Evolutionary conservation across 2,329 filamentous ascomycete species (phyloP).

Genomic region (Colletotrichum sp.): DNA sequence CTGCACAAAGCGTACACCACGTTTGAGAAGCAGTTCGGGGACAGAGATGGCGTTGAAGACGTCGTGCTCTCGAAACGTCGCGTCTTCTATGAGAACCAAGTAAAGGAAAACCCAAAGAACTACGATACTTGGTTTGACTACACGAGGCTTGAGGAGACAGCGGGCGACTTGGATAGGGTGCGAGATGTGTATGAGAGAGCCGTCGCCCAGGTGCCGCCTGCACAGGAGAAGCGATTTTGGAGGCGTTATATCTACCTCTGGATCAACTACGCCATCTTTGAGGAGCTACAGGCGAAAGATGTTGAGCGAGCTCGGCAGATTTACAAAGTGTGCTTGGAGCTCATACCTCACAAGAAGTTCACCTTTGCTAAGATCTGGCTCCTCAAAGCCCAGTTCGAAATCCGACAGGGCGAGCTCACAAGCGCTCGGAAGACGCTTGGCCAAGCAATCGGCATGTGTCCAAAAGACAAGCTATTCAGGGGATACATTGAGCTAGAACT

Average conservation of each 20-base stretch:
- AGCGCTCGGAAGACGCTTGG: constrained; percentile 88
- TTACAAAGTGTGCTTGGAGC: constrained; percentile 84
- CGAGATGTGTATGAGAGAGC: constrained; percentile 95
- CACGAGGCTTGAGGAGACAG: constrained; percentile 85
- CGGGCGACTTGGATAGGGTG: constrained; percentile 81
- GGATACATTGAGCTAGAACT: constrained; percentile 93
- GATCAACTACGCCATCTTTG: constrained; percentile 96
- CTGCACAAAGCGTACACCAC: constrained; percentile 95
- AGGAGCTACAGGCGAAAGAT: constrained; percentile 87
- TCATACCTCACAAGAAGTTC: constrained; percentile 95
- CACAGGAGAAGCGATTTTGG: constrained; percentile 97
- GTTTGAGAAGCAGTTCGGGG: constrained; percentile 98
- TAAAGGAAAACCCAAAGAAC: constrained; percentile 93
- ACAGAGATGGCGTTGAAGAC: constrained; percentile 91
- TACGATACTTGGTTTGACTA: constrained; percentile 99
- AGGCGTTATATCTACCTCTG: constrained; percentile 96
- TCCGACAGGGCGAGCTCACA: constrained; percentile 83
- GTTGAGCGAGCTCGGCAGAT: constrained; percentile 82
- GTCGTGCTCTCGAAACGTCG: constrained; percentile 94
- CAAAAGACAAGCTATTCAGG: constrained; percentile 94
- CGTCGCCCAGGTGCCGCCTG: constrained; percentile 93
- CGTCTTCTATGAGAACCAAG: constrained; percentile 91
- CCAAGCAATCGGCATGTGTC: constrained; percentile 89
- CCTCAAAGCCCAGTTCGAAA: constrained; percentile 89
- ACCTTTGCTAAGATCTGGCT: constrained; percentile 98